Evolutionary conservation across 495 filamentous ascomycete genomes (phyloP).

Genomic region (Trichoderma asperelloides): DNA sequence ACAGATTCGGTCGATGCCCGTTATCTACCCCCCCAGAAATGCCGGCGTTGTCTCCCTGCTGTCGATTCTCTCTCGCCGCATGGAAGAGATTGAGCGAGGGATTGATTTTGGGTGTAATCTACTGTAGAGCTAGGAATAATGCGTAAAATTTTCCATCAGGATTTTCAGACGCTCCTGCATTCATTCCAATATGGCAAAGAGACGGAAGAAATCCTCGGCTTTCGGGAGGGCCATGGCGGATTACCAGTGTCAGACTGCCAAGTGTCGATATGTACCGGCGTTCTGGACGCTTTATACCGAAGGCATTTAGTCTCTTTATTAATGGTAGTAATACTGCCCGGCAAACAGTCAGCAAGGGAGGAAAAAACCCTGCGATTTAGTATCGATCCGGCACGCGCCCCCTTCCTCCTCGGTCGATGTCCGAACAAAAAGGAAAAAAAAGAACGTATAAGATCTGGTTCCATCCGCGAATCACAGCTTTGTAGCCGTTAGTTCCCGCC

Average conservation of each 20-base stretch:
- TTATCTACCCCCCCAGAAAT: not conserved
- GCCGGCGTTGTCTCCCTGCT: not conserved
- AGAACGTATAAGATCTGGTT: not conserved
- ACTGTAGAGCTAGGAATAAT: not conserved
- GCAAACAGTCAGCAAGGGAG: not conserved
- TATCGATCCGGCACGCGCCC: not conserved
- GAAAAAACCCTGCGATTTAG: not conserved
- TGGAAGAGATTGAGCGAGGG: not conserved
- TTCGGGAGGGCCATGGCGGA: not conserved
- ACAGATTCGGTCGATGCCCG: slow-evolving; percentile 8
- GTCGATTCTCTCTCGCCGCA: not conserved
- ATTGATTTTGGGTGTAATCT: too few relatives aligned
- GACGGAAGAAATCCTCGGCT: not conserved
- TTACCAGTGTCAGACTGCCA: too few relatives aligned
- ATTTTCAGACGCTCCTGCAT: not conserved
- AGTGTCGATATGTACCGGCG: too few relatives aligned
- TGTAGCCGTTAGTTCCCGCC: not conserved
- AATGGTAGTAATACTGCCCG: not conserved
- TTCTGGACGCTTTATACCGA: too few relatives aligned
- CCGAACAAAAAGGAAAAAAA: not conserved
- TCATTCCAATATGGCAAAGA: not conserved
- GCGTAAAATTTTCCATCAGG: not conserved
- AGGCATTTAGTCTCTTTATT: not conserved
- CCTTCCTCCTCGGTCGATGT: slow-evolving; percentile 4
- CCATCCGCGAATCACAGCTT: not conserved